A percentile compares a stretch with the other conserved stretches of the same genome.
Evolutionary conservation across 176 grass and related monocot species (phyloP).

Genomic region (Metroxylon sagu): DNA sequence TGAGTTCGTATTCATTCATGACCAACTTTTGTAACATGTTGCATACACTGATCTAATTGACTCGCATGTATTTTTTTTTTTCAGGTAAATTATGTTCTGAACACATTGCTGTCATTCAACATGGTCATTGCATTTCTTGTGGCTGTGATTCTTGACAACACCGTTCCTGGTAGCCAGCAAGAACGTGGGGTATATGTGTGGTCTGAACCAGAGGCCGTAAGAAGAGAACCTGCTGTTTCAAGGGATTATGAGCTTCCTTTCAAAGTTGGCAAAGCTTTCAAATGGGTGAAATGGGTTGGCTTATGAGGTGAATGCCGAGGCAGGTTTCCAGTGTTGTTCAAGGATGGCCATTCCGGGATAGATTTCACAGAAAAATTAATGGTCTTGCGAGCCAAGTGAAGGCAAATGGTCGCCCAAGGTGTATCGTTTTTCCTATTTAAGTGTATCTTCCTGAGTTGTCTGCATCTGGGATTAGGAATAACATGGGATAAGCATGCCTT

Average conservation of each 20-base stretch:
- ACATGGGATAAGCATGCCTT: no score
- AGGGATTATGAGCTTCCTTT: slow-evolving; percentile 89
- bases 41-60: slow-evolving; percentile 12
- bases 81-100: slow-evolving; percentile 88
- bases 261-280: slow-evolving; percentile 55
- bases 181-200: slow-evolving; percentile 93
- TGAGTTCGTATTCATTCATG: no score
- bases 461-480: no score
- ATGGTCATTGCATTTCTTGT: slow-evolving; percentile 97
- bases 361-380: no score
- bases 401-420: no score
- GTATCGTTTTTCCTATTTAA: no score
- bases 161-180: slow-evolving; percentile 63
- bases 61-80: slow-evolving; percentile 6
- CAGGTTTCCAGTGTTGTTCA: no score
- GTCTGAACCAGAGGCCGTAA: slow-evolving; percentile 66
- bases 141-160: slow-evolving; percentile 76
- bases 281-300: slow-evolving; percentile 76
- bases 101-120: slow-evolving; percentile 75
- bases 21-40: neutral
- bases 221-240: slow-evolving; percentile 49
- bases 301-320: slow-evolving; percentile 24
- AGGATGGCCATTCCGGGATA: no score
- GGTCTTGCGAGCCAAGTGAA: no score
- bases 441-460: no score